These are phyloP conservation scores for Colletotrichum siamense DNA, from an alignment of 2,329 filamentous ascomycete genomes.

Conservation along the genomic window DNA sequence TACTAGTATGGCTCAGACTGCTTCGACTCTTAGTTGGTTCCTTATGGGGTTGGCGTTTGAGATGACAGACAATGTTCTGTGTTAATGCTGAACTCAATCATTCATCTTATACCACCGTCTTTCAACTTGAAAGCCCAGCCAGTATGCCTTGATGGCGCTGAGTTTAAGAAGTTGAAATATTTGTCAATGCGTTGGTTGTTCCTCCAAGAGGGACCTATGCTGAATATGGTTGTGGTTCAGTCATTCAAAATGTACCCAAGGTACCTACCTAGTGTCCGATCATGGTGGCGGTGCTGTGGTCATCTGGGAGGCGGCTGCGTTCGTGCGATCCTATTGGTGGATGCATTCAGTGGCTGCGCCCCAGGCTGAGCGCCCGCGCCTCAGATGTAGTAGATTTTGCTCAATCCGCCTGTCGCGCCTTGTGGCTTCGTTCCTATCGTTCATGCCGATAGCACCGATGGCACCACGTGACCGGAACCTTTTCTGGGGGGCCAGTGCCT, in stretches of 20 bases:
- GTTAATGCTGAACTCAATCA: background rate
- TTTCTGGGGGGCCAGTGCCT: background rate
- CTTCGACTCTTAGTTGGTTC: background rate
- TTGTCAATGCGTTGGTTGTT: background rate
- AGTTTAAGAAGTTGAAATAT: background rate
- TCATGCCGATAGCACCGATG: background rate
- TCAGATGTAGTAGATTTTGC: background rate
- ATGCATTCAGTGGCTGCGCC: background rate
- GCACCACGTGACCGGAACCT: background rate
- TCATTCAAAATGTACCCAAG: too few species aligned
- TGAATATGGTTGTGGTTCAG: background rate
- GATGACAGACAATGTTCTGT: background rate
- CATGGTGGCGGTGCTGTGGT: background rate
- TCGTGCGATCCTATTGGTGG: background rate
- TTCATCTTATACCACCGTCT: background rate
- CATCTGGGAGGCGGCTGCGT: background rate
- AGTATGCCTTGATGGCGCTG: background rate
- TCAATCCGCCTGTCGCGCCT: background rate
- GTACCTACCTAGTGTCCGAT: background rate
- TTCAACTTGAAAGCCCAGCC: background rate
- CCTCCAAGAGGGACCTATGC: background rate
- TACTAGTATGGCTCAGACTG: background rate
- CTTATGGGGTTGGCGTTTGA: background rate
- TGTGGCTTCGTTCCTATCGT: background rate
- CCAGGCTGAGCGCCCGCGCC: background rate